Evolutionary conservation across 768 basidiomycete species (phyloP).

Genomic region (Mycena amicta): DNA sequence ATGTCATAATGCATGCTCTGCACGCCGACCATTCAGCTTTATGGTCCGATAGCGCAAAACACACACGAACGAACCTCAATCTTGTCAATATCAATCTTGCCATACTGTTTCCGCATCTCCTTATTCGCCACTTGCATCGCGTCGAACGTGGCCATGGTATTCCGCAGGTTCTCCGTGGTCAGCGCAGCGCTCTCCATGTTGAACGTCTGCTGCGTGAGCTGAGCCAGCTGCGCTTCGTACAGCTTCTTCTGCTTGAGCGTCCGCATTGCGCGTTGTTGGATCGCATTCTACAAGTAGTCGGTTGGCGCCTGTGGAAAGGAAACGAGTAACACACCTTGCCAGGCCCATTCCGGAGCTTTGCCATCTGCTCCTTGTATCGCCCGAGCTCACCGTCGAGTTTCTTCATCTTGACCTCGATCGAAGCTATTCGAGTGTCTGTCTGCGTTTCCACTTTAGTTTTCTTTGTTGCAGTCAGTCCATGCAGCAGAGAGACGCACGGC

Average conservation of each 20-base stretch:
- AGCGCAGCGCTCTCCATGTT: constrained; percentile 98
- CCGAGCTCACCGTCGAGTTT: constrained; percentile 93
- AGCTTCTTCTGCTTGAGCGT: constrained; percentile 94
- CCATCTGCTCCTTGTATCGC: constrained; percentile 95
- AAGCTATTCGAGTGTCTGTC: constrained; percentile 86
- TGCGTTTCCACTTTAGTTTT: constrained; percentile 31
- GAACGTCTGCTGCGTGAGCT: constrained; percentile 92
- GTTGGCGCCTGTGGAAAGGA: neutral
- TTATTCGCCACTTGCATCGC: constrained; percentile 97
- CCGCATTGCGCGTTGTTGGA: constrained; percentile 91
- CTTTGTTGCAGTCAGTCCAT: neutral
- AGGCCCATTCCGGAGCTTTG: constrained; percentile 88
- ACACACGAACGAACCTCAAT: constrained; percentile 77
- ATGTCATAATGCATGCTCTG: constrained; percentile 97
- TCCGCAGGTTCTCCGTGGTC: constrained; percentile 96
- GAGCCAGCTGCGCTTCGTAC: constrained; percentile 91
- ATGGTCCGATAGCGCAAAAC: neutral
- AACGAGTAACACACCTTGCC: constrained; percentile 70
- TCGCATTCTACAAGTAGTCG: constrained; percentile 72
- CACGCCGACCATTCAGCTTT: neutral
- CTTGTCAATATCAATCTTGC: constrained; percentile 96
- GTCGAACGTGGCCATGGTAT: constrained; percentile 98
- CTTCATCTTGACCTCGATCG: constrained; percentile 94
- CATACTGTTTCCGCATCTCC: constrained; percentile 95
- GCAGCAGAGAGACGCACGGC: constrained; percentile 53